Conservation (phyloP, 139 green algal species). For the Chlamydomonas sp. region DNA sequence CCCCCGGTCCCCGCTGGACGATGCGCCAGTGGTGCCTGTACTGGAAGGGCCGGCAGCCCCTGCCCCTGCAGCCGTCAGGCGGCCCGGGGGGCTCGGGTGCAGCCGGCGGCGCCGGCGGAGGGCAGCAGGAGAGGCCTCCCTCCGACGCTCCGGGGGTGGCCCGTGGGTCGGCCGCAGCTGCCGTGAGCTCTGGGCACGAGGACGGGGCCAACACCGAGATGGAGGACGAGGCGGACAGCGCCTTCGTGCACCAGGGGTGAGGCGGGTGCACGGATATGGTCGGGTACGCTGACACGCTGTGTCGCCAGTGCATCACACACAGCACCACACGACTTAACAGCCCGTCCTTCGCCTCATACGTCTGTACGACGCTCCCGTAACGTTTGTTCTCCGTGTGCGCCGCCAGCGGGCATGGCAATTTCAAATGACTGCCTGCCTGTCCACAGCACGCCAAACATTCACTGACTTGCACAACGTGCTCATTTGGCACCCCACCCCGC, state of each 20-base stretch:
- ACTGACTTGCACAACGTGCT: too few relatives aligned
- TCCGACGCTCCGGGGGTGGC: not conserved
- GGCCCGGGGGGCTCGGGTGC: not conserved
- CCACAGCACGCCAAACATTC: too few relatives aligned
- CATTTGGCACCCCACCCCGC: not conserved
- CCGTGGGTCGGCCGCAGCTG: conserved; percentile 8
- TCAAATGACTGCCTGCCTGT: too few relatives aligned
- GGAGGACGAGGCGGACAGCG: conserved; percentile 56
- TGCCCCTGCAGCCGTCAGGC: not conserved
- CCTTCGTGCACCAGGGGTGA: conserved; percentile 54
- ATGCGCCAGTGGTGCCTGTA: conserved; percentile 49
- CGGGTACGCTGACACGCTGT: too few relatives aligned
- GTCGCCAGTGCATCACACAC: too few relatives aligned
- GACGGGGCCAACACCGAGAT: conserved; percentile 28
- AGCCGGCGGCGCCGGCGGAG: not conserved
- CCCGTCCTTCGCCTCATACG: not conserved
- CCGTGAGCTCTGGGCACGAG: conserved; percentile 7
- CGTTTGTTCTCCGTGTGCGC: not conserved
- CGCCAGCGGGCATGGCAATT: too few relatives aligned
- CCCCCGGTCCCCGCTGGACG: conserved; percentile 38
- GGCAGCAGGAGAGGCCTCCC: not conserved
- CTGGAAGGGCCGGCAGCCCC: conserved; percentile 30
- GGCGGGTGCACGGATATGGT: not conserved
- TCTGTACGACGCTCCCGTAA: not conserved
- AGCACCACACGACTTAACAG: not conserved